These are phyloP conservation scores for Miscanthus sacchariflorus DNA, from an alignment of 202 grass and related monocot genomes.

Conservation along the genomic window DNA sequence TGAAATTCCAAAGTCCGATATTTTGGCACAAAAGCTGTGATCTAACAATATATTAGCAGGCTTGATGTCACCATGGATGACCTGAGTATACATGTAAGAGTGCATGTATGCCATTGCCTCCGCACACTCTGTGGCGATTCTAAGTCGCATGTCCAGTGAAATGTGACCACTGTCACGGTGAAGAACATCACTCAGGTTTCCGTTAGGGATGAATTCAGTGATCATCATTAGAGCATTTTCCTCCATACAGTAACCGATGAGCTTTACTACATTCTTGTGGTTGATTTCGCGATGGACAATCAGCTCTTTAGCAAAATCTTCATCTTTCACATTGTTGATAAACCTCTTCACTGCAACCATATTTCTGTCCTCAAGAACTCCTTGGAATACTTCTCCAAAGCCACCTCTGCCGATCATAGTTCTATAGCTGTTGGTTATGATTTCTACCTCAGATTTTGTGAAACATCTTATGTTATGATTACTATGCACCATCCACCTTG, in stretches of 20 bases:
- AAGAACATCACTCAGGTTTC: slow-evolving; percentile 31
- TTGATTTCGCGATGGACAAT: slow-evolving; percentile 24
- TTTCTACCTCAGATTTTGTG: slow-evolving; percentile 1
- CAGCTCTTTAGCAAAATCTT: slow-evolving; percentile 29
- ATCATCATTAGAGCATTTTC: slow-evolving; percentile 21
- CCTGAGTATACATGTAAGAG: slow-evolving; percentile 34
- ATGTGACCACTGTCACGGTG: neutral
- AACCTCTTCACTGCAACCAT: slow-evolving; percentile 34
- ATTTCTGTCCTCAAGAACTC: slow-evolving; percentile 8
- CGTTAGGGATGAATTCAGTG: slow-evolving; percentile 1
- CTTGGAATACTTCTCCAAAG: slow-evolving; percentile 16
- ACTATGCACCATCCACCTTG: neutral
- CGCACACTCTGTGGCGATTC: slow-evolving; percentile 1
- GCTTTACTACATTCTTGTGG: slow-evolving; percentile 23
- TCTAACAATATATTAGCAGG: slow-evolving; percentile 38
- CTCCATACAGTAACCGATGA: slow-evolving; percentile 6
- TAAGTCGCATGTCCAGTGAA: neutral
- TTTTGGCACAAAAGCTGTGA: neutral
- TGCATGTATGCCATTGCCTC: slow-evolving; percentile 34
- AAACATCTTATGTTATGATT: slow-evolving; percentile 11
- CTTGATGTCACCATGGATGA: slow-evolving; percentile 33
- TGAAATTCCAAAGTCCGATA: slow-evolving; percentile 40
- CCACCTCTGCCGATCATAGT: neutral
- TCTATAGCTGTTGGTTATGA: slow-evolving; percentile 5
- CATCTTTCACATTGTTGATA: neutral